Conservation (phyloP, 129 eudicot species). For the Pittosporum tobira region DNA sequence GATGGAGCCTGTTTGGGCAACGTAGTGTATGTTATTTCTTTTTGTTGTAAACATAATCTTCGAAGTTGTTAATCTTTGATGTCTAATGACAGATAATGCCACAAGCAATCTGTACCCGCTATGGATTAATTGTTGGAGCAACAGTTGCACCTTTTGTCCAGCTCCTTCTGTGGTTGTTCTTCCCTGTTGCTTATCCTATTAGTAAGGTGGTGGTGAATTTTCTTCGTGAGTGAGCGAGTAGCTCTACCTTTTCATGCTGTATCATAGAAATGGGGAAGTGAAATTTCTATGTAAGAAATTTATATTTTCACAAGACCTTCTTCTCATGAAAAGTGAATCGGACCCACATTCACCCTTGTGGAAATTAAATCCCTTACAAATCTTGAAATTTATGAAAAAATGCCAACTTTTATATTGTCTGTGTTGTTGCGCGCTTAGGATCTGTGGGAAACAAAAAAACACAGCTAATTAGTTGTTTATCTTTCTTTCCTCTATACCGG, state of each 20-base stretch:
- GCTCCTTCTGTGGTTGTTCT: slow-evolving; percentile 73
- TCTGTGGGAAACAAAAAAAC: neutral
- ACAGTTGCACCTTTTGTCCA: slow-evolving; percentile 83
- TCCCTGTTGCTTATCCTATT: slow-evolving; percentile 88
- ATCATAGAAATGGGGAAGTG: too few species aligned
- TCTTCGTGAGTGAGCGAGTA: neutral
- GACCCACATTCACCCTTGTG: too few species aligned
- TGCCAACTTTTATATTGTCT: neutral
- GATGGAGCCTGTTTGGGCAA: slow-evolving; percentile 1
- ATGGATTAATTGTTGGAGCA: slow-evolving; percentile 94
- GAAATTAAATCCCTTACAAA: too few species aligned
- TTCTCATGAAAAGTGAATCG: too few species aligned
- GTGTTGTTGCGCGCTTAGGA: neutral
- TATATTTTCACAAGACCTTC: too few species aligned
- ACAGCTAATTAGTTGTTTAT: neutral
- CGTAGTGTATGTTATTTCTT: slow-evolving; percentile 1
- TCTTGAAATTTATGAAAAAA: neutral
- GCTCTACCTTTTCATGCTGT: too few species aligned
- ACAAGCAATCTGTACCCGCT: slow-evolving; percentile 92
- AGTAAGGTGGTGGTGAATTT: slow-evolving; percentile 60
- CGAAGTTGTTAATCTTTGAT: slow-evolving; percentile 1
- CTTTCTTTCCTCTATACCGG: neutral
- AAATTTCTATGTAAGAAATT: too few species aligned
- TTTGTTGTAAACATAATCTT: neutral
- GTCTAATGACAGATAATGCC: slow-evolving; percentile 60